Base-by-base conservation (phyloP, 805 yeast species). In the Ogataea wickerhamii region DNA sequence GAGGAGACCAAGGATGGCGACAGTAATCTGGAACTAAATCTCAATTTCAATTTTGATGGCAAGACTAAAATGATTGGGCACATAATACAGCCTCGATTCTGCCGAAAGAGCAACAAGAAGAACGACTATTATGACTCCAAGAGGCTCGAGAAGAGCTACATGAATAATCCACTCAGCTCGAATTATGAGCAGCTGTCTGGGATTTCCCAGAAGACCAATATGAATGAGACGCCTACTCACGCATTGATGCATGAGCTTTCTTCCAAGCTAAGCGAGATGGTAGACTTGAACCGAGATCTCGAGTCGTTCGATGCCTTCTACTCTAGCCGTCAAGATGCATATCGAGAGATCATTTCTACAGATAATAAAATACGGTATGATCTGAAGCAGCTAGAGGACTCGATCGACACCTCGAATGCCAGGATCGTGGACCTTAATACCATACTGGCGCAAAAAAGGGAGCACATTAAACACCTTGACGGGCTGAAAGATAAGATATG, bases 141-240 rank as follows among this genome's bases (percentile, higher is more conserved):
- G 58, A 66, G 93, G 47, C 63, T 82, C 36, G 74, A 76, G 46
- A 78, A 74, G 61, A 80, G 78, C 42, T 85, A 85, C 53, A 70
- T 83, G 5, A 70, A 82, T 18, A 84, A 84, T 51, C 89, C 93
- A 1, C 58, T 82, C 29, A 73, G 70, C 37, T 45, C 44, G 11
- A 53, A 62, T 18, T 53, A 55, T 28, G 53, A 57, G 23, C 45
- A 45, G 24, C 40, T 64, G n/a, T 59, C 66, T 2, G 71, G 71
- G 1, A 63, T 66, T 4, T 52, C 60, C 10, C 58, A 49, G 31
- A 56, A 54, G 31, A 40, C 52, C 18, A 41, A 48, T 4, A 46
- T 46, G 40, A 53, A 51, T 30, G 58, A 53, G 28, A 48, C 76
- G 6, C 61, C 81, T 34, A 82, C 89, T 1, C 94, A 83, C 52